phyloP scores from a whole-genome alignment of 371 early-diverging fungal species.

The Entomophthora muscae region DNA sequence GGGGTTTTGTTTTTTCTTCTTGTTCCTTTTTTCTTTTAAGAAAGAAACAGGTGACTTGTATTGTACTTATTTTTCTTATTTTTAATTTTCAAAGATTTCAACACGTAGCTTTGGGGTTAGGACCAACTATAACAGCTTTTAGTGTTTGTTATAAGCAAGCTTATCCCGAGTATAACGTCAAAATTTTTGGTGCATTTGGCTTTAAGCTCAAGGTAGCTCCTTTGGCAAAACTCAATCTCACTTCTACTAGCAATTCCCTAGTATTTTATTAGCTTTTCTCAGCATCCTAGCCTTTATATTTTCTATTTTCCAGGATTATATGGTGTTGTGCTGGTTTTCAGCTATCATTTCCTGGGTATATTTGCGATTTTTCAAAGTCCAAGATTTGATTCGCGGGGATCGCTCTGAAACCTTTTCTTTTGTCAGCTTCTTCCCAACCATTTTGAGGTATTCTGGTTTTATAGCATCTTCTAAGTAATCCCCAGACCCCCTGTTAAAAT shows the following conservation, averaged over 20 bases:
- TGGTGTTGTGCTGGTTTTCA: constrained; percentile 32
- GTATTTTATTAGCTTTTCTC: constrained; percentile 17
- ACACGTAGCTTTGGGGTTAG: background rate
- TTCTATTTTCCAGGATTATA: constrained; percentile 15
- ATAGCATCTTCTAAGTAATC: background rate
- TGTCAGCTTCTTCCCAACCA: constrained; percentile 63
- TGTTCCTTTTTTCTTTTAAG: background rate
- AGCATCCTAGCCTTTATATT: constrained; percentile 12
- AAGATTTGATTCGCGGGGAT: constrained; percentile 65
- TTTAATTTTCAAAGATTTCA: background rate
- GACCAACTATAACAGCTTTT: constrained; percentile 12
- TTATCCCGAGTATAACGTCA: constrained; percentile 8
- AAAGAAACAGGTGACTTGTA: constrained; percentile 4
- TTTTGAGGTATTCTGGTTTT: constrained; percentile 34
- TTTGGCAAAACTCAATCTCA: background rate
- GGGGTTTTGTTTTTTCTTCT: constrained; percentile 28
- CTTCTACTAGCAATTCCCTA: constrained; percentile 21
- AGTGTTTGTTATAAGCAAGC: constrained; percentile 12
- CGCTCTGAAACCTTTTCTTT: constrained; percentile 67
- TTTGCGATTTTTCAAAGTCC: constrained; percentile 54
- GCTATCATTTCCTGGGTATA: constrained; percentile 55
- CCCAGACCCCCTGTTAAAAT: constrained; percentile 27
- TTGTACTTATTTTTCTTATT: background rate
- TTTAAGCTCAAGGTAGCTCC: constrained; percentile 10
- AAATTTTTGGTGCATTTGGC: constrained; percentile 19